phyloP scores from a whole-genome alignment of 2,329 filamentous ascomycete genomes.

The Madurella fahalii region DNA sequence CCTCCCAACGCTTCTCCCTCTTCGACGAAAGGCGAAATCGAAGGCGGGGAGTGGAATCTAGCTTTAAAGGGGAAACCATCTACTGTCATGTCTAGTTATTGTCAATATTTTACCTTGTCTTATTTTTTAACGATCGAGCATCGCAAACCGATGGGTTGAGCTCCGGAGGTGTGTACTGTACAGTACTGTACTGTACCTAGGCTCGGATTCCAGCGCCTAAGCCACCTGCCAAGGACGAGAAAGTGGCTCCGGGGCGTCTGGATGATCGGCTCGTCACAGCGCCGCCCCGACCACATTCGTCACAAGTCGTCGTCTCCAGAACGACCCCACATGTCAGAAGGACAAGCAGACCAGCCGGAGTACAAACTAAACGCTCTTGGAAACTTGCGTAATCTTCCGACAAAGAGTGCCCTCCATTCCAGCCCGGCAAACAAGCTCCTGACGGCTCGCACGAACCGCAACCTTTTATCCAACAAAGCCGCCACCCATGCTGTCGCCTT shows the following conservation, averaged over 20 bases:
- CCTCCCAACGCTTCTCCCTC: too few species aligned
- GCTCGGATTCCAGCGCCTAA: not conserved
- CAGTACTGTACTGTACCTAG: not conserved
- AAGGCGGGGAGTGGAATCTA: too few species aligned
- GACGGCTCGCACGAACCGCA: not conserved
- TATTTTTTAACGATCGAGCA: too few species aligned
- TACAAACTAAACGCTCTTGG: not conserved
- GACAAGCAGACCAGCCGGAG: not conserved
- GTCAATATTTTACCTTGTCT: too few species aligned
- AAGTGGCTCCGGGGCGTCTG: not conserved
- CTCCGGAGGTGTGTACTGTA: too few species aligned
- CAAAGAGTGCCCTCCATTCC: constrained; percentile 6
- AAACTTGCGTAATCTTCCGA: not conserved
- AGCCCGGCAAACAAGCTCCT: not conserved
- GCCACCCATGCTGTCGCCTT: not conserved
- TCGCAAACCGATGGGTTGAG: too few species aligned
- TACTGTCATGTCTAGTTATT: too few species aligned
- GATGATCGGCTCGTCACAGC: not conserved
- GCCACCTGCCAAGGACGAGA: not conserved
- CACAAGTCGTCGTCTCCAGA: not conserved
- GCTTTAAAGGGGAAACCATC: too few species aligned
- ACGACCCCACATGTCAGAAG: not conserved
- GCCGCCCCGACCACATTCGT: not conserved
- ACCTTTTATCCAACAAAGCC: not conserved
- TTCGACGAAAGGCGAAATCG: too few species aligned